Conservation (phyloP, 169 alveolate species). For the Eimeria praecox region DNA sequence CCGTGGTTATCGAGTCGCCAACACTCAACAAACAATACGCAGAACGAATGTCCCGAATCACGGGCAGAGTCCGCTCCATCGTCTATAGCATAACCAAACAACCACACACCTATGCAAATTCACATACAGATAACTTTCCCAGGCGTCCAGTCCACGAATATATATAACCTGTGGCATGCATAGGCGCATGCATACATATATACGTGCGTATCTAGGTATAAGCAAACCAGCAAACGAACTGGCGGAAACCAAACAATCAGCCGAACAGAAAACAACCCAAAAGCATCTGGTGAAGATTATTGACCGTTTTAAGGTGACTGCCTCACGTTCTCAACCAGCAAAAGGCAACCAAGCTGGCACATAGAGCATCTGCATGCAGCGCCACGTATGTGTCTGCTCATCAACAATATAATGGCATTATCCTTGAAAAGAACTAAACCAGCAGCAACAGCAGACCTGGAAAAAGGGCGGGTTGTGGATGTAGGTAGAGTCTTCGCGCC, state of each 20-base stretch:
- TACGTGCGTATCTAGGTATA: neutral
- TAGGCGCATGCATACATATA: neutral
- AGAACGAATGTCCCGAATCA: conserved; percentile 33
- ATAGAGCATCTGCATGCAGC: neutral
- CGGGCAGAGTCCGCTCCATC: conserved; percentile 33
- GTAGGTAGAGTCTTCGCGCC: conserved; percentile 96
- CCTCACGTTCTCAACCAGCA: neutral
- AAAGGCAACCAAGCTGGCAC: neutral
- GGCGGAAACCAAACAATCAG: neutral
- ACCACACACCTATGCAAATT: neutral
- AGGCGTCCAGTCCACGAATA: no score
- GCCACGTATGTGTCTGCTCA: neutral
- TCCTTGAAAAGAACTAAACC: no score
- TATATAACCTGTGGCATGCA: neutral
- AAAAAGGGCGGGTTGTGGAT: conserved; percentile 98
- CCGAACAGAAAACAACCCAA: neutral
- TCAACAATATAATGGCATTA: neutral
- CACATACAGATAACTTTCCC: no score
- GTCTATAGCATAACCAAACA: no score
- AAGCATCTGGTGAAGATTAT: no score
- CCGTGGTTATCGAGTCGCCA: conserved; percentile 98
- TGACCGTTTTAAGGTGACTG: neutral
- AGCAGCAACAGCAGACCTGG: conserved; percentile 84
- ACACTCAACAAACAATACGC: conserved; percentile 86
- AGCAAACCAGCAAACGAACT: neutral